Evolutionary conservation across 495 filamentous ascomycete genomes (phyloP).

Genomic region (Tuber brumale): DNA sequence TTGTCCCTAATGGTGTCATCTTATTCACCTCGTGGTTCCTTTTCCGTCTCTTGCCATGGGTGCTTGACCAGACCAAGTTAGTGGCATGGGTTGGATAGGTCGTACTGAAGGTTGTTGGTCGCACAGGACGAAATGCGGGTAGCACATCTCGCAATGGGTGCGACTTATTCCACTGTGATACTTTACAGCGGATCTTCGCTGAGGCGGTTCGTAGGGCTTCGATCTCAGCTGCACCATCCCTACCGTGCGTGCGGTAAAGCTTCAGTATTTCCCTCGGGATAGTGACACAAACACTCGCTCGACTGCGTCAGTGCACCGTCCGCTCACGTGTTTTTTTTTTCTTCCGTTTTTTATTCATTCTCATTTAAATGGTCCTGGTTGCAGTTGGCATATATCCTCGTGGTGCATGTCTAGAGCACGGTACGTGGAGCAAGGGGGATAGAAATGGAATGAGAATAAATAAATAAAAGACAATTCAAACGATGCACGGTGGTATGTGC

Average conservation of each 20-base stretch:
- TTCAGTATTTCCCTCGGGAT: constrained; percentile 1
- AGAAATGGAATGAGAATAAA: background rate
- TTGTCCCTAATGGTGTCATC: background rate
- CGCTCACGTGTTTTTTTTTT: background rate
- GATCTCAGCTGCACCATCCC: background rate
- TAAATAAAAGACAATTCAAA: background rate
- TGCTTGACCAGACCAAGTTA: background rate
- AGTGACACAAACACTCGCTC: background rate
- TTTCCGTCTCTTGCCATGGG: background rate
- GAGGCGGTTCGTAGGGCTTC: background rate
- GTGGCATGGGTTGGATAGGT: background rate
- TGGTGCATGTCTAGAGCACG: background rate
- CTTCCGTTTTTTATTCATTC: background rate
- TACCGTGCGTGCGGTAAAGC: background rate
- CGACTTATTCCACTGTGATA: background rate
- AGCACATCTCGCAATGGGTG: background rate
- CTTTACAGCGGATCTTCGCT: background rate
- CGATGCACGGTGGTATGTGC: background rate
- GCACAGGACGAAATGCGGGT: background rate
- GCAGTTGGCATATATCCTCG: background rate
- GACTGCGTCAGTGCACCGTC: background rate
- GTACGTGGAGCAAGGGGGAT: background rate
- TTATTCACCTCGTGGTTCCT: background rate
- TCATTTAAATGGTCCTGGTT: background rate
- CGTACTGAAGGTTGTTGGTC: background rate